These are phyloP conservation scores for Setaria italica DNA, from an alignment of 202 grass and related monocot species.

Conservation along the genomic window DNA sequence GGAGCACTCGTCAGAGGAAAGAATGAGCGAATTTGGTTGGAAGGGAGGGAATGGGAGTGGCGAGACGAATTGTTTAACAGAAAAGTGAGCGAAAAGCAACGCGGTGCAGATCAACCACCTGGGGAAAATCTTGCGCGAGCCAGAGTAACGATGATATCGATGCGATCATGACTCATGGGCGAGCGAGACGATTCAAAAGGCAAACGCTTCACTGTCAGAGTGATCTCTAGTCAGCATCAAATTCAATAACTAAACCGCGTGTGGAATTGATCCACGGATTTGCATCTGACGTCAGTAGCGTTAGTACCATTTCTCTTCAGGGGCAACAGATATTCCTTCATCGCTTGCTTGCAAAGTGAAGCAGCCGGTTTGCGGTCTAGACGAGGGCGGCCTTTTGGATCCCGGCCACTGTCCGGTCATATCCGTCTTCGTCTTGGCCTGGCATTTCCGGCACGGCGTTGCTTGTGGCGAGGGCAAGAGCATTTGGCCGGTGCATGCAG, in stretches of 20 bases:
- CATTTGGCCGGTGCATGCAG: neutral
- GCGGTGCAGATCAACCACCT: constrained; percentile 56
- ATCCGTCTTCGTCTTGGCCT: constrained; percentile 29
- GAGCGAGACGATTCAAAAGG: neutral
- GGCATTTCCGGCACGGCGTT: constrained; percentile 37
- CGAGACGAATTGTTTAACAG: constrained; percentile 11
- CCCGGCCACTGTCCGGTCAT: neutral
- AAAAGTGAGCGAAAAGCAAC: constrained; percentile 50
- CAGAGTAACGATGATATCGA: neutral
- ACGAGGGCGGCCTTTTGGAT: neutral
- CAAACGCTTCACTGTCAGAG: neutral
- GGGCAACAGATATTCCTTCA: neutral
- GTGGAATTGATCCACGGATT: constrained; percentile 27
- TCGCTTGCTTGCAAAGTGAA: constrained; percentile 13
- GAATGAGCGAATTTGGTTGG: neutral
- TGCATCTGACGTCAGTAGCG: neutral
- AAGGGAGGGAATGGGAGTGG: neutral
- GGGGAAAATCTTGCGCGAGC: constrained; percentile 16
- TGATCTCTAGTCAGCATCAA: neutral
- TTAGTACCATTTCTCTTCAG: neutral
- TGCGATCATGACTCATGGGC: constrained; percentile 31
- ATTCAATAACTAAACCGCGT: constrained; percentile 14
- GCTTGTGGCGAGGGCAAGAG: constrained; percentile 18
- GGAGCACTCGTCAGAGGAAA: neutral
- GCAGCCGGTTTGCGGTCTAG: neutral